Evolutionary conservation across 768 basidiomycete genomes (phyloP).

Genomic region (Russula brevipes): DNA sequence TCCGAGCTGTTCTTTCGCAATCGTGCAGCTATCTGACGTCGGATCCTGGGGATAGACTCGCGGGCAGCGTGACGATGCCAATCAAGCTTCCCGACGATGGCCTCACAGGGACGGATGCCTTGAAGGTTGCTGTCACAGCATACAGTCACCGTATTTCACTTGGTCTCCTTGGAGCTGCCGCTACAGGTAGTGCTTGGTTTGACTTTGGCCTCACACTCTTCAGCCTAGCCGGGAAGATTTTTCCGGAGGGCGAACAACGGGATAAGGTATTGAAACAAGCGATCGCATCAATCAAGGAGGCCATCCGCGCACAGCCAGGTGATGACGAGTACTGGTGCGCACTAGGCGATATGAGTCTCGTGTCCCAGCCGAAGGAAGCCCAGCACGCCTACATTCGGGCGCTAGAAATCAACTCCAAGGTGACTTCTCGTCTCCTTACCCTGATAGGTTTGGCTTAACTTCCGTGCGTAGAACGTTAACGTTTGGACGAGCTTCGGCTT

Average conservation of each 20-base stretch:
- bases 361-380: constrained; percentile 60
- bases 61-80: constrained; percentile 37
- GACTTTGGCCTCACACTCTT: constrained; percentile 67
- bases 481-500: constrained; percentile 89
- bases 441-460: constrained; percentile 8
- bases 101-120: constrained; percentile 33
- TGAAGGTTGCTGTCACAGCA: constrained; percentile 51
- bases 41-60: constrained; percentile 40
- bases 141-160: constrained; percentile 61
- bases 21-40: constrained; percentile 39
- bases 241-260: constrained; percentile 31
- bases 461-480: constrained; percentile 48
- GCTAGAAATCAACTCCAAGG: constrained; percentile 81
- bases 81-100: constrained; percentile 23
- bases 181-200: constrained; percentile 59
- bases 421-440: constrained; percentile 31
- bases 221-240: constrained; percentile 37
- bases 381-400: constrained; percentile 93
- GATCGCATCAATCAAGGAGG: constrained; percentile 55
- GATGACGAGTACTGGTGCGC: constrained; percentile 80
- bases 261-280: constrained; percentile 40
- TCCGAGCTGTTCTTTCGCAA: constrained; percentile 35
- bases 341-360: constrained; percentile 68
- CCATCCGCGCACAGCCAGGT: constrained; percentile 64
- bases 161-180: constrained; percentile 45